A percentile compares a stretch with the other conserved stretches of the same genome.
Evolutionary conservation across 2,329 filamentous ascomycete species (phyloP).

Genomic region (Didymella lethalis): DNA sequence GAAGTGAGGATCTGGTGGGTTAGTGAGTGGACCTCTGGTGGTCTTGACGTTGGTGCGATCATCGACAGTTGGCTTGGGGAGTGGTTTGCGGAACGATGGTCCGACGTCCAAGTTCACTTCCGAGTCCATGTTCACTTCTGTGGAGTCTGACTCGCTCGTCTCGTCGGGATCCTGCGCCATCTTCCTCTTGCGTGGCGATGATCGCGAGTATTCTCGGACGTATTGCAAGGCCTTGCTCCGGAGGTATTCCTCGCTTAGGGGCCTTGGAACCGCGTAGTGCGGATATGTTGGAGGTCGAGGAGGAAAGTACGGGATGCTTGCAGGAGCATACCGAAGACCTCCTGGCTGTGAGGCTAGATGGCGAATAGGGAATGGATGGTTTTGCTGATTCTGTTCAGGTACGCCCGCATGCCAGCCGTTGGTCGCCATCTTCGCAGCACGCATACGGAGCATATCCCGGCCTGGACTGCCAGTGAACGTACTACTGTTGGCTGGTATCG

Average conservation of each 20-base stretch:
- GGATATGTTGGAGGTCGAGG: not conserved
- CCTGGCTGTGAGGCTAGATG: not conserved
- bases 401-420: no score
- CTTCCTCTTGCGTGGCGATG: not conserved
- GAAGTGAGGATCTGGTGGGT: conserved; percentile 3
- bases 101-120: not conserved
- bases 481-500: conserved; percentile 17
- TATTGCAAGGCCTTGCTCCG: conserved; percentile 28
- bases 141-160: conserved; percentile 1
- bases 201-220: conserved; percentile 20
- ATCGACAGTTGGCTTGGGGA: not conserved
- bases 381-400: not conserved
- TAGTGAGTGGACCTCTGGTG: not conserved
- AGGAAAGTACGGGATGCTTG: not conserved
- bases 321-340: not conserved
- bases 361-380: not conserved
- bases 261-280: not conserved
- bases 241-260: conserved; percentile 23
- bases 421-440: conserved; percentile 19
- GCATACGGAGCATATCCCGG: conserved; percentile 29
- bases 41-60: not conserved
- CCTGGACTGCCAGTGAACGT: conserved; percentile 26
- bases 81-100: not conserved
- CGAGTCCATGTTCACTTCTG: not conserved
- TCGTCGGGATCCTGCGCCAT: not conserved